Percentiles rank a stretch among this genome's conserved stretches.
These are phyloP conservation scores for Coemansia sp. DNA, from an alignment of 192 early-diverging fungal genomes.

Conservation along the genomic window DNA sequence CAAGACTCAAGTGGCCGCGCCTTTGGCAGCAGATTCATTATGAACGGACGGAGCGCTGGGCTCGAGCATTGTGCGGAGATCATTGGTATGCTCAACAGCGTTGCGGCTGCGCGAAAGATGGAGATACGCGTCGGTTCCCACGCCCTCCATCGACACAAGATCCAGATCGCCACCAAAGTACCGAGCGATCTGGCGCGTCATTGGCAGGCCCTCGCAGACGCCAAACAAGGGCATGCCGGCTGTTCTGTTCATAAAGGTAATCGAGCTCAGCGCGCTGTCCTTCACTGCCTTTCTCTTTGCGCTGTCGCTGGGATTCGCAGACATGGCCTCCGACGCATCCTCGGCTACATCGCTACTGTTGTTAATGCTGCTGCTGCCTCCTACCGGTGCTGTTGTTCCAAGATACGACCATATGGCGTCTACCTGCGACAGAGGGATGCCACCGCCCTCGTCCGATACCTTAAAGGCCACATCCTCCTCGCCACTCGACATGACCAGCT, in stretches of 20 bases:
- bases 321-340: neutral
- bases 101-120: conserved; percentile 51
- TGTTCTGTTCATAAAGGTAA: conserved; percentile 38
- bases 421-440: conserved; percentile 59
- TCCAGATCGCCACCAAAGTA: conserved; percentile 70
- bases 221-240: conserved; percentile 45
- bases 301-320: neutral
- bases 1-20: neutral
- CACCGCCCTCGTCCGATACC: conserved; percentile 66
- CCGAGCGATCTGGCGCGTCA: conserved; percentile 59
- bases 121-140: conserved; percentile 64
- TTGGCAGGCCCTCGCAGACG: conserved; percentile 49
- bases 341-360: conserved; percentile 4
- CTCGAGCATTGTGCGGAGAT: conserved; percentile 41
- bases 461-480: conserved; percentile 66
- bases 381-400: conserved; percentile 18
- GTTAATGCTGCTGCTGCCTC: neutral
- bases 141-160: conserved; percentile 67
- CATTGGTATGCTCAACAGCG: conserved; percentile 27
- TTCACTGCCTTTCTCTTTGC: conserved; percentile 18
- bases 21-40: neutral
- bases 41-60: conserved; percentile 9
- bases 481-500: conserved; percentile 59
- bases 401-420: conserved; percentile 63
- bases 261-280: conserved; percentile 26